These are phyloP conservation scores for Suillus subaureus DNA, from an alignment of 768 basidiomycete genomes.

Conservation along the genomic window DNA sequence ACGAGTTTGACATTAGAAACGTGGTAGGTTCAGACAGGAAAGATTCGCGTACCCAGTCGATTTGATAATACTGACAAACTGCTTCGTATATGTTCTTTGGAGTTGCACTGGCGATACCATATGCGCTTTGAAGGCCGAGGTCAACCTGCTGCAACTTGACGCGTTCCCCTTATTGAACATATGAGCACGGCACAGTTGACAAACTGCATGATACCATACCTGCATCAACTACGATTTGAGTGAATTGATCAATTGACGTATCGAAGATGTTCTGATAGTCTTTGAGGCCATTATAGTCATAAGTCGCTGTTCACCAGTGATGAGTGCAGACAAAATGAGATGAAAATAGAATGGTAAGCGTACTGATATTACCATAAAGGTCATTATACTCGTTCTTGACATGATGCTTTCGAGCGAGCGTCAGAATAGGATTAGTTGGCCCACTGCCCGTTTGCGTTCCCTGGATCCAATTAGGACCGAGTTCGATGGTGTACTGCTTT, in stretches of 20 bases:
- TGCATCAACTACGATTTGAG: constrained; percentile 43
- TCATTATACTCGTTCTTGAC: constrained; percentile 48
- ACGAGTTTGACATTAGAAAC: constrained; percentile 9
- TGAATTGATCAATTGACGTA: constrained; percentile 42
- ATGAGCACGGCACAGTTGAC: neutral
- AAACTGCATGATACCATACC: constrained; percentile 32
- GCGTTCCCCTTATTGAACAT: constrained; percentile 39
- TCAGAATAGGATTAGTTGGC: constrained; percentile 60
- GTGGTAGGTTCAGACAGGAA: neutral
- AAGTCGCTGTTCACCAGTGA: constrained; percentile 45
- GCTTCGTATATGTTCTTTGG: constrained; percentile 46
- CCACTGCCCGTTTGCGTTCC: constrained; percentile 51
- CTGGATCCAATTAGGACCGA: constrained; percentile 66
- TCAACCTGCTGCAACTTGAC: constrained; percentile 54
- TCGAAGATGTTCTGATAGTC: constrained; percentile 52
- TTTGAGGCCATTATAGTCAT: constrained; percentile 50
- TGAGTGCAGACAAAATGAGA: neutral
- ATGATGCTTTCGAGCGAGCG: constrained; percentile 56
- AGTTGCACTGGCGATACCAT: constrained; percentile 50
- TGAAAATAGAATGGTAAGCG: constrained; percentile 20
- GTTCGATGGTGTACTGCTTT: constrained; percentile 49
- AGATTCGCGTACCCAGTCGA: constrained; percentile 36
- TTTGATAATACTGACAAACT: constrained; percentile 61
- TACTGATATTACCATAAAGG: constrained; percentile 47
- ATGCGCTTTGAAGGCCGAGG: constrained; percentile 53